Evolutionary conservation across 106 monocot species (phyloP), one percentile per base, ranked within the genome.

Genomic region (Acanthochlamys bracteata): DNA sequence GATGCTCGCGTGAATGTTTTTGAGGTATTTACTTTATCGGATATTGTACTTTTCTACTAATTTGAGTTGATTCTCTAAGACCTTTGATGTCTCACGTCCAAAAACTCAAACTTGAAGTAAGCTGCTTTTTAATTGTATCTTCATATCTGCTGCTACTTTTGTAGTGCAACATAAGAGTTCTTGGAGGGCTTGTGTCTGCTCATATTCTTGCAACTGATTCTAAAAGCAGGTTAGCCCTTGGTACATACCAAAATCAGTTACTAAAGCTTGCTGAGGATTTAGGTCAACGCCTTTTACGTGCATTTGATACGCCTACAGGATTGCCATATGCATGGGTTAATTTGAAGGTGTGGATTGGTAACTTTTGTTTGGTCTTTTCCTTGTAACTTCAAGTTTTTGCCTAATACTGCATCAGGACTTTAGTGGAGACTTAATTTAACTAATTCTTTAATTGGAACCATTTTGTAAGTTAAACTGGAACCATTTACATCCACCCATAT

Each of bases 151-250:
- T 78, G 21, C 40, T 69, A 57, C 73, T 57, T 77, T 65, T 89
- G 64, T 74, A 93, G 93, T 86, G 89, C 78, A 93, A 93, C 76
- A 93, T 93, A 89, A 78, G 93, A 81, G 81, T 93, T 79, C 89
- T 93, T 66, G 93, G 93, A 51, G 93, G 93, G 62, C 85, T 93
- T 89, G 70, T 93, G 66, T 93, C 93, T 74, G 89, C 89, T 59
- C 93, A 93, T 83, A 83, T 93, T 76, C 72, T 89, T 60, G 93
- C 93, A 60, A 75, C 85, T 49, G 86, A 89, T 70, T 80, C 83
- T 76, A 73, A 69, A 69, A 89, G 71, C 71, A 77, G 66, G 71
- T 76, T 89, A 43, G 21, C 23, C 58, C 53, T 66, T 60, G 80
- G 81, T 62, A 66, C 64, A 20, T 93, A 93, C 73, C 73, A 81